Conservation (phyloP, 2,329 filamentous ascomycete genomes). For the Mycocentrospora acerina region DNA sequence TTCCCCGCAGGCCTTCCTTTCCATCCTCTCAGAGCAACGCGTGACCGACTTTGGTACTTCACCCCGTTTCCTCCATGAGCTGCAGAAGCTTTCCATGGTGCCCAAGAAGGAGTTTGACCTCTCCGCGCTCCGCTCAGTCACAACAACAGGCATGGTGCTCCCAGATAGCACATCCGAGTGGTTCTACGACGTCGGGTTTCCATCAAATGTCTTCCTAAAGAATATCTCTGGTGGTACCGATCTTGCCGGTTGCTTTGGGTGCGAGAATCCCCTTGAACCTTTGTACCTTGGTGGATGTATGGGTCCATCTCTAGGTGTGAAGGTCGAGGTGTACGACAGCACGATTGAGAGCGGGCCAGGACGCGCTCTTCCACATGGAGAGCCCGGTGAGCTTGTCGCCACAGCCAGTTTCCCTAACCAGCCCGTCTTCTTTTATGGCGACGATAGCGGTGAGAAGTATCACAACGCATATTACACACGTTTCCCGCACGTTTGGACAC, state of each 20-base stretch:
- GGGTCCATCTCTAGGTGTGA: slow-evolving; percentile 55
- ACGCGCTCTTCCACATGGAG: slow-evolving; percentile 60
- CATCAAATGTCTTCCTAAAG: slow-evolving; percentile 63
- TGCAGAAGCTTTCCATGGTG: slow-evolving; percentile 63
- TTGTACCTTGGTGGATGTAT: slow-evolving; percentile 63
- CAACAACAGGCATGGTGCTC: slow-evolving; percentile 79
- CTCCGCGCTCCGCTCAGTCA: slow-evolving; percentile 61
- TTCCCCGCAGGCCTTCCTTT: slow-evolving; percentile 63
- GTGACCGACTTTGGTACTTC: slow-evolving; percentile 75
- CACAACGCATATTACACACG: slow-evolving; percentile 50
- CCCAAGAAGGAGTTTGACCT: slow-evolving; percentile 67
- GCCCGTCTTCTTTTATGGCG: slow-evolving; percentile 57
- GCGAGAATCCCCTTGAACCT: slow-evolving; percentile 69
- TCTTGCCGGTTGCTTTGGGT: slow-evolving; percentile 65
- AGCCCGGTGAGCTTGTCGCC: slow-evolving; percentile 73
- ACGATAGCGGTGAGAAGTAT: slow-evolving; percentile 45
- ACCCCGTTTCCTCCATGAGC: slow-evolving; percentile 73
- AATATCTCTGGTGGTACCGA: slow-evolving; percentile 81
- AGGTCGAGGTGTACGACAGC: slow-evolving; percentile 62
- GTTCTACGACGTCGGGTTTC: slow-evolving; percentile 75
- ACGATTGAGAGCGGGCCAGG: slow-evolving; percentile 50
- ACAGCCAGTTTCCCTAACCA: slow-evolving; percentile 73
- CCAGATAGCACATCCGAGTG: slow-evolving; percentile 77
- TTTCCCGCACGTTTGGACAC: slow-evolving; percentile 69
- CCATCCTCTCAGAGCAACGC: slow-evolving; percentile 61